Evolutionary conservation across 2,329 filamentous ascomycete genomes (phyloP).

Genomic region (Apiospora phragmitis): DNA sequence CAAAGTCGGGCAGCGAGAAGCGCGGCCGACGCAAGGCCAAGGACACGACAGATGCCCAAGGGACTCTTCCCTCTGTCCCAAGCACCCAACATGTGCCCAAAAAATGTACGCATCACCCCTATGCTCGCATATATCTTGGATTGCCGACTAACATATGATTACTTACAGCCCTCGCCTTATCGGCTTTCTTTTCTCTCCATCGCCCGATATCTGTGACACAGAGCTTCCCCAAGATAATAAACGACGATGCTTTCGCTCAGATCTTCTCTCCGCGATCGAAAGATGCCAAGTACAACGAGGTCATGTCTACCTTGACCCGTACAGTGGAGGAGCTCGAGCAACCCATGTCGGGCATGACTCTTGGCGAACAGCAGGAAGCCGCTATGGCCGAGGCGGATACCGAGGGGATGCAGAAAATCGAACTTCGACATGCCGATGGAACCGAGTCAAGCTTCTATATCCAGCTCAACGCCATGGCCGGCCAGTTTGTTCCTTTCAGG

Average conservation of each 20-base stretch:
- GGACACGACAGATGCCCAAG: conserved; percentile 49
- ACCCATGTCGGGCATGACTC: conserved; percentile 54
- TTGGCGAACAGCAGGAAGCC: conserved; percentile 37
- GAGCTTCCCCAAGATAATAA: conserved; percentile 72
- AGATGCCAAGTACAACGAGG: conserved; percentile 54
- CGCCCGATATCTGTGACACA: conserved; percentile 88
- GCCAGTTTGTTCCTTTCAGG: conserved; percentile 76
- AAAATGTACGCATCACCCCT: conserved; percentile 49
- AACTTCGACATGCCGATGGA: conserved; percentile 57
- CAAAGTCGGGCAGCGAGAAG: conserved; percentile 52
- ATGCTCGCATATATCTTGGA: background rate
- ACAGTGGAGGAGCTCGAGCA: conserved; percentile 61
- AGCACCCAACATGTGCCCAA: conserved; percentile 72
- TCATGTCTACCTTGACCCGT: conserved; percentile 66
- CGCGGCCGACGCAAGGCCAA: conserved; percentile 58
- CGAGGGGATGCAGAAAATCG: conserved; percentile 49
- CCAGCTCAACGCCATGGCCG: conserved; percentile 68
- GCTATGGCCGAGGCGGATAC: conserved; percentile 20
- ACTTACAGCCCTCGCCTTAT: conserved; percentile 74
- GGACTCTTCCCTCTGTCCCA: conserved; percentile 71
- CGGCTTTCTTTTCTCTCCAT: conserved; percentile 94
- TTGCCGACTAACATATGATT: conserved; percentile 21
- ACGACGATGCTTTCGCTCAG: conserved; percentile 74
- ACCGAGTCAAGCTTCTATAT: conserved; percentile 60
- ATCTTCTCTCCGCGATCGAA: conserved; percentile 70